phyloP scores from a whole-genome alignment of 768 basidiomycete genomes.

The Suillus ampliporus region DNA sequence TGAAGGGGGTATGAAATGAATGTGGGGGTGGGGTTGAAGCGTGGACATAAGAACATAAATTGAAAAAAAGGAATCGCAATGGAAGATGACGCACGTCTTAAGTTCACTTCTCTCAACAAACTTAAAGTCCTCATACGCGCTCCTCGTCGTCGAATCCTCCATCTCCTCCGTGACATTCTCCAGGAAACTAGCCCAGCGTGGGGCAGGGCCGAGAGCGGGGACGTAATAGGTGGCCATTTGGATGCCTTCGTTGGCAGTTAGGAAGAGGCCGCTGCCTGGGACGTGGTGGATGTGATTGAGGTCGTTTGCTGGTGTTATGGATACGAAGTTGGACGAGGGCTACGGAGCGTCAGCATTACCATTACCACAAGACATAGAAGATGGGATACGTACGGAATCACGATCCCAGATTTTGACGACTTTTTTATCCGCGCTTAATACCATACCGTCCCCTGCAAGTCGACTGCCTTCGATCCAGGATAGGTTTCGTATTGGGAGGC shows the following conservation, averaged over 20 bases:
- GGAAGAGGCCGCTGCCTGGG: slow-evolving; percentile 85
- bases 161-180: slow-evolving; percentile 99
- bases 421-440: slow-evolving; percentile 94
- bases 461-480: slow-evolving; percentile 86
- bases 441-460: slow-evolving; percentile 87
- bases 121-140: slow-evolving; percentile 95
- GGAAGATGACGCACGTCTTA: slow-evolving; percentile 62
- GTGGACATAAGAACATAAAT: no score
- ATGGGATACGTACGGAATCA: slow-evolving; percentile 59
- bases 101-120: slow-evolving; percentile 91
- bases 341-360: slow-evolving; percentile 36
- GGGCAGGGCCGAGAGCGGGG: slow-evolving; percentile 95
- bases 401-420: slow-evolving; percentile 98
- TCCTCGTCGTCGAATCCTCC: slow-evolving; percentile 83
- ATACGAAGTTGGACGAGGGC: slow-evolving; percentile 87
- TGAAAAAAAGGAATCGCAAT: background rate
- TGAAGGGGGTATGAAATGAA: background rate
- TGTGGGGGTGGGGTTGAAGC: background rate
- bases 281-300: slow-evolving; percentile 92
- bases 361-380: slow-evolving; percentile 7
- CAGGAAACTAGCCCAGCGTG: slow-evolving; percentile 96
- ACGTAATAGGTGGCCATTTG: slow-evolving; percentile 95
- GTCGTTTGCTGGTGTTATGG: slow-evolving; percentile 89
- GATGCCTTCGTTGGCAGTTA: slow-evolving; percentile 96
- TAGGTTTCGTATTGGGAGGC: slow-evolving; percentile 83